Percentiles rank a stretch among this genome's conserved stretches.
Conservation (phyloP, 192 early-diverging fungal species). For the Chytriomyces confervae region DNA sequence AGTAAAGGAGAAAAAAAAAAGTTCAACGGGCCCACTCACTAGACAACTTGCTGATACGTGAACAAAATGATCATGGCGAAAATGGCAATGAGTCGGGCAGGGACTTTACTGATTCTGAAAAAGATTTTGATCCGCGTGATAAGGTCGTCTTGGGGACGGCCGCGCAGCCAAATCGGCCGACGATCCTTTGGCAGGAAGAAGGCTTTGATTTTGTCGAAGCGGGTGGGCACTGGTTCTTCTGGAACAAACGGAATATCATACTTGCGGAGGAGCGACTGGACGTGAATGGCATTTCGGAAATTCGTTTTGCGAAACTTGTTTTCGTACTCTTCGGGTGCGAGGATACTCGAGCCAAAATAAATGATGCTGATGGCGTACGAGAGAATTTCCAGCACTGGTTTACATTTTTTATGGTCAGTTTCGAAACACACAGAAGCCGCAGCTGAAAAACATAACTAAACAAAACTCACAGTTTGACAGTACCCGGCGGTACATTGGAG, state of each 20-base stretch:
- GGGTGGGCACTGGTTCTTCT: too few relatives aligned
- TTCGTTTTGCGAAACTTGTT: background rate
- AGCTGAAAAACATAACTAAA: too few relatives aligned
- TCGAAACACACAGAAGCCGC: background rate
- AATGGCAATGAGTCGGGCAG: too few relatives aligned
- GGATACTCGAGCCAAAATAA: background rate
- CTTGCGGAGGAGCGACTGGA: conserved; percentile 7
- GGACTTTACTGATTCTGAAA: too few relatives aligned
- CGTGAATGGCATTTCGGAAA: conserved; percentile 5
- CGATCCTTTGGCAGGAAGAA: background rate
- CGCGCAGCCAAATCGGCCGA: conserved; percentile 9
- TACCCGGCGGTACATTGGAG: background rate
- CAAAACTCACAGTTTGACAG: background rate
- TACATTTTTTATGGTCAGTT: too few relatives aligned
- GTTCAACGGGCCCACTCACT: too few relatives aligned
- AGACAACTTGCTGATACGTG: too few relatives aligned
- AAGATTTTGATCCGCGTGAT: background rate
- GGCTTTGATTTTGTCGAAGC: too few relatives aligned
- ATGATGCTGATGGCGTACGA: background rate
- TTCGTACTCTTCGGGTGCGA: background rate
- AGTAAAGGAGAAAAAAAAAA: too few relatives aligned
- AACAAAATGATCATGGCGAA: too few relatives aligned
- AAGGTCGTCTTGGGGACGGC: background rate
- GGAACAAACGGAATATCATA: background rate
- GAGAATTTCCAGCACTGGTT: background rate